These are phyloP conservation scores for Pseudonectria buxi DNA, from an alignment of 2,329 filamentous ascomycete genomes.

Conservation along the genomic window DNA sequence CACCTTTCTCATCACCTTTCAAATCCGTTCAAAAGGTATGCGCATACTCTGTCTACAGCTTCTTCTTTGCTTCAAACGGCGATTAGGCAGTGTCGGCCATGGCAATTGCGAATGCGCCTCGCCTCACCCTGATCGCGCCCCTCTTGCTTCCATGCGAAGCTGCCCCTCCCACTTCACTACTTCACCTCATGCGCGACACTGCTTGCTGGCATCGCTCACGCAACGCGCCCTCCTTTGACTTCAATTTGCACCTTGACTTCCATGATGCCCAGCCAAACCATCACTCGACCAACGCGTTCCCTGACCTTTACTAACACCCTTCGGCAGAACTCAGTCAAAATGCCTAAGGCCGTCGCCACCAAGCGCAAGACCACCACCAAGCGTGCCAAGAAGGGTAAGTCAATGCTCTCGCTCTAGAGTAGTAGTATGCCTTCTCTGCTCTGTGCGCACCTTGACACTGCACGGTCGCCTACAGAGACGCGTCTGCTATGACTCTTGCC, in stretches of 20 bases:
- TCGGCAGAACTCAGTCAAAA: slow-evolving; percentile 34
- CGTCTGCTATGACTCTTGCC: too few relatives aligned
- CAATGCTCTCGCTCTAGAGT: neutral
- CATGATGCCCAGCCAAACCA: neutral
- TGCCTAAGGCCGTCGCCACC: slow-evolving; percentile 49
- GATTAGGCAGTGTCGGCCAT: slow-evolving; percentile 11
- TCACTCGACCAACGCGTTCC: neutral
- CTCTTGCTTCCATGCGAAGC: slow-evolving; percentile 13
- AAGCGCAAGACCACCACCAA: slow-evolving; percentile 53
- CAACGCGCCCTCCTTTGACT: neutral
- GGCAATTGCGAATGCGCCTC: slow-evolving; percentile 27
- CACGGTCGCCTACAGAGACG: too few relatives aligned
- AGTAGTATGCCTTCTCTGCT: neutral
- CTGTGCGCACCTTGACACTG: neutral
- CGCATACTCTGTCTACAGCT: slow-evolving; percentile 5
- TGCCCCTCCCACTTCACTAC: slow-evolving; percentile 12
- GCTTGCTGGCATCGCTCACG: neutral
- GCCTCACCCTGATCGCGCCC: slow-evolving; percentile 6
- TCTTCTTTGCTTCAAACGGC: slow-evolving; percentile 10
- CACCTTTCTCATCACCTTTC: slow-evolving; percentile 3
- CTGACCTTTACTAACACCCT: slow-evolving; percentile 16
- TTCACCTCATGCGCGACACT: slow-evolving; percentile 1
- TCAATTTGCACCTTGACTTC: too few relatives aligned
- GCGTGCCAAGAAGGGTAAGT: slow-evolving; percentile 54
- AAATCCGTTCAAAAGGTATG: slow-evolving; percentile 18